A percentile compares a stretch with the other conserved stretches of the same genome.
Conservation (phyloP, 306 rosid genomes). For the Castanea crenata region DNA sequence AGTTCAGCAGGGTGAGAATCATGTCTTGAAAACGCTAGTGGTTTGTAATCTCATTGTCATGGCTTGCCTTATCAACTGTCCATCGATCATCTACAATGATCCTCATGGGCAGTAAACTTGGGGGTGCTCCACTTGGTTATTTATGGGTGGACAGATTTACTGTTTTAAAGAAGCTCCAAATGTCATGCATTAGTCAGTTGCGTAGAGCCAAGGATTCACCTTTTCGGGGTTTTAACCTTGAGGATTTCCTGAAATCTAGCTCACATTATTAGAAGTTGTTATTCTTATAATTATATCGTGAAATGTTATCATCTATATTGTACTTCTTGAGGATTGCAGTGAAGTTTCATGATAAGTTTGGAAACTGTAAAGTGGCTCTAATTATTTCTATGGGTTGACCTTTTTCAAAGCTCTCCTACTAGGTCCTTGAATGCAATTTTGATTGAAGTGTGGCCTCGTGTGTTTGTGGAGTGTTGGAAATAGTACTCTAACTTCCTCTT, state of each 20-base stretch:
- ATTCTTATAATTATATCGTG: background rate
- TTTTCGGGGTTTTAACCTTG: background rate
- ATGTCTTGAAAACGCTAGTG: conserved; percentile 18
- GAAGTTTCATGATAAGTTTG: background rate
- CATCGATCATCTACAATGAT: background rate
- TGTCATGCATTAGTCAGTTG: background rate
- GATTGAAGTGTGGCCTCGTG: background rate
- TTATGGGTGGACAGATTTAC: background rate
- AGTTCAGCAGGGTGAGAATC: conserved; percentile 87
- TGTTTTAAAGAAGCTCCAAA: background rate
- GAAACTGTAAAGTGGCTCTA: background rate
- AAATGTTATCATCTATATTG: background rate
- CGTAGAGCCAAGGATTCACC: background rate
- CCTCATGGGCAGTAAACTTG: background rate
- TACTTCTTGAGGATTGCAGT: background rate
- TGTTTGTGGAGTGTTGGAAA: background rate
- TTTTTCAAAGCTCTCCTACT: background rate
- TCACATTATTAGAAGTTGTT: background rate
- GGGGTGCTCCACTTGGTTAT: background rate
- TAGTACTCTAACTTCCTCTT: background rate
- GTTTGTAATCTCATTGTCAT: conserved; percentile 8
- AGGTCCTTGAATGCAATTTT: background rate
- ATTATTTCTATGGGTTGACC: background rate
- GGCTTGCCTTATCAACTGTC: conserved; percentile 2
- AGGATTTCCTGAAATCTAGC: background rate